Percentiles rank a stretch among this genome's conserved stretches.
phyloP scores from a whole-genome alignment of 2,329 filamentous ascomycete species.

The Pseudocercospora macadamiae region DNA sequence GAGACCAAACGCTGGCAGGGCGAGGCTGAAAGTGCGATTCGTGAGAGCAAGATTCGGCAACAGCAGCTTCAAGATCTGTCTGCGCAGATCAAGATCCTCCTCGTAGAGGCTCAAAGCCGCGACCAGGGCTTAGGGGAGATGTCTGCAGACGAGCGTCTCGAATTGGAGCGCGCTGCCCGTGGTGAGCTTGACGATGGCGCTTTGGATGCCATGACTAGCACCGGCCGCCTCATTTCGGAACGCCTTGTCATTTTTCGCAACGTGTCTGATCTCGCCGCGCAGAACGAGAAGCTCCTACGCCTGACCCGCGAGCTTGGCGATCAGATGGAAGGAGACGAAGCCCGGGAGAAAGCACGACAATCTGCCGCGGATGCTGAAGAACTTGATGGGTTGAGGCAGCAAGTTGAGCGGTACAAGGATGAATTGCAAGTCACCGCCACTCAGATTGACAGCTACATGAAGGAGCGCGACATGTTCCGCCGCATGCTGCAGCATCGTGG shows the following conservation, averaged over 20 bases:
- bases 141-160: slow-evolving; percentile 70
- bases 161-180: slow-evolving; percentile 75
- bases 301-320: slow-evolving; percentile 84
- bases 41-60: slow-evolving; percentile 76
- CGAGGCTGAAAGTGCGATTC: slow-evolving; percentile 63
- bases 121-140: slow-evolving; percentile 77
- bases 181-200: slow-evolving; percentile 74
- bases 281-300: slow-evolving; percentile 82
- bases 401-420: slow-evolving; percentile 78
- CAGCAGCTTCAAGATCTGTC: slow-evolving; percentile 88
- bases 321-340: slow-evolving; percentile 89
- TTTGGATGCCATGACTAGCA: slow-evolving; percentile 76
- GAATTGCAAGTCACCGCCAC: slow-evolving; percentile 80
- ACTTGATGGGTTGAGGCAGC: slow-evolving; percentile 71
- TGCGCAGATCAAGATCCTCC: slow-evolving; percentile 84
- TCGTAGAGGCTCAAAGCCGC: slow-evolving; percentile 81
- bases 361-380: slow-evolving; percentile 62
- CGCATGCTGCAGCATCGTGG: slow-evolving; percentile 83
- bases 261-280: slow-evolving; percentile 79
- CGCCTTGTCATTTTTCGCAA: slow-evolving; percentile 89
- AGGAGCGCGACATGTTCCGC: slow-evolving; percentile 96
- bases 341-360: slow-evolving; percentile 61
- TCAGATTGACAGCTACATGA: slow-evolving; percentile 89
- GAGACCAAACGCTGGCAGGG: slow-evolving; percentile 77
- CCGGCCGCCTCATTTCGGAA: slow-evolving; percentile 85